phyloP scores from a whole-genome alignment of 495 filamentous ascomycete genomes.

The Physcia stellaris region DNA sequence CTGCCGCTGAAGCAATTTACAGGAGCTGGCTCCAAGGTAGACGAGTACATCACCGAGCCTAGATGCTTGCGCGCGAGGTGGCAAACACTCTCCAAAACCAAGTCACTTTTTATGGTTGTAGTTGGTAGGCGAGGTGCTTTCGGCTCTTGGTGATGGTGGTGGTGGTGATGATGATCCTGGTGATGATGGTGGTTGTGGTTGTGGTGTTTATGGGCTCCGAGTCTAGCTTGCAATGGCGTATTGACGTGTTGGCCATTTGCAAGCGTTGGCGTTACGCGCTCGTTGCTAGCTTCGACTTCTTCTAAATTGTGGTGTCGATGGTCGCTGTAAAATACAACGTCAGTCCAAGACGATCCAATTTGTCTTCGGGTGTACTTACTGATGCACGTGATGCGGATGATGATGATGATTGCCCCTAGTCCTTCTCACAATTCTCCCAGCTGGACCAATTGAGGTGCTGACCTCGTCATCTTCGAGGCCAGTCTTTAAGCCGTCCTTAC shows the following conservation, averaged over 20 bases:
- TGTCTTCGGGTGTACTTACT: constrained; percentile 33
- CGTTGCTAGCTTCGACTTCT: constrained; percentile 7
- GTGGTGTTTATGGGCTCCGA: constrained; percentile 42
- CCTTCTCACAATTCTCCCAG: constrained; percentile 39
- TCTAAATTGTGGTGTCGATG: not conserved
- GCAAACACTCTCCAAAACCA: constrained; percentile 53
- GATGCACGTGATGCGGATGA: constrained; percentile 50
- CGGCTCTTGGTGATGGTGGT: constrained; percentile 36
- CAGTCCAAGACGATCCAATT: not conserved
- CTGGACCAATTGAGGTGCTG: constrained; percentile 34
- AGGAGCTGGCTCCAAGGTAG: constrained; percentile 21
- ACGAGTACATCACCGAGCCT: constrained; percentile 51
- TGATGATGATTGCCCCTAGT: constrained; percentile 45
- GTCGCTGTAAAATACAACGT: not conserved
- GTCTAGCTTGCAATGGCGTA: too few relatives aligned
- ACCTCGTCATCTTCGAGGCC: constrained; percentile 48
- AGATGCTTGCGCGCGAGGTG: constrained; percentile 66
- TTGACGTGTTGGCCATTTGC: too few relatives aligned
- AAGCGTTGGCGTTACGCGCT: too few relatives aligned
- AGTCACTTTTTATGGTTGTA: constrained; percentile 47
- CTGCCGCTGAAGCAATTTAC: constrained; percentile 29
- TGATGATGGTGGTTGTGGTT: constrained; percentile 51
- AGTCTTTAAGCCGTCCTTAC: constrained; percentile 40
- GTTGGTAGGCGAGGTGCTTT: constrained; percentile 44
- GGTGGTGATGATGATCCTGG: constrained; percentile 44